Percentiles rank a stretch among this genome's conserved stretches.
phyloP scores from a whole-genome alignment of 257 asterid species.

The Cordia subcordata region DNA sequence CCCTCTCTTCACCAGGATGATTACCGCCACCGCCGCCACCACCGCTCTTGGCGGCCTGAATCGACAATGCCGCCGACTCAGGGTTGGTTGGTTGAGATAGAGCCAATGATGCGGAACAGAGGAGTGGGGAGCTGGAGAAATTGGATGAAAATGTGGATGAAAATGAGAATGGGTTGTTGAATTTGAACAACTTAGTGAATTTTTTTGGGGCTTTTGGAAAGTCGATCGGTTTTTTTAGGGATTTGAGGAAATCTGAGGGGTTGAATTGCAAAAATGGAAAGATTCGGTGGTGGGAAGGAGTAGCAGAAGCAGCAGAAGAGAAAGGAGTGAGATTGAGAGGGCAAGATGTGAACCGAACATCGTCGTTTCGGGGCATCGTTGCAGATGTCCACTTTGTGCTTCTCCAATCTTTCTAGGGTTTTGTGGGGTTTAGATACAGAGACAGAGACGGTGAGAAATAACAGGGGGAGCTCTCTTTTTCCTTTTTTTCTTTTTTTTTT shows the following conservation, averaged over 20 bases:
- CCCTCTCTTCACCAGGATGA: constrained; percentile 67
- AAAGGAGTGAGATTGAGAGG: constrained; percentile 52
- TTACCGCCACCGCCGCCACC: constrained; percentile 12
- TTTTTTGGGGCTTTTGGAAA: constrained; percentile 33
- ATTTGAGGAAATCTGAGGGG: constrained; percentile 22
- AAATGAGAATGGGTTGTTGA: constrained; percentile 14
- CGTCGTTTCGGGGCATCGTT: constrained; percentile 53
- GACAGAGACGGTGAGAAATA: background rate
- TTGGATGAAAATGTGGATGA: constrained; percentile 25
- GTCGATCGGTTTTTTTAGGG: constrained; percentile 24
- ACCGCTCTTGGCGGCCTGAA: constrained; percentile 36
- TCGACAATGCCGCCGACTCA: constrained; percentile 23
- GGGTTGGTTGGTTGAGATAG: constrained; percentile 32
- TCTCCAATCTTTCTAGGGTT: no score
- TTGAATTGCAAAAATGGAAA: background rate
- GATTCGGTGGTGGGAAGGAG: constrained; percentile 3
- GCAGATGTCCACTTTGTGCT: no score
- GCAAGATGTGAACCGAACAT: constrained; percentile 50
- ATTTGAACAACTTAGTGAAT: constrained; percentile 12
- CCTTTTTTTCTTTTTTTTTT: no score
- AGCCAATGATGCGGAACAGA: constrained; percentile 63
- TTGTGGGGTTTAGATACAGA: background rate
- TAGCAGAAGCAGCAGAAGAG: constrained; percentile 17
- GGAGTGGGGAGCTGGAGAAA: constrained; percentile 39
- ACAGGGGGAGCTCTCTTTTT: no score